A percentile compares a stretch with the other conserved stretches of the same genome.
These are phyloP conservation scores for Boletus patriciae DNA, from an alignment of 768 basidiomycete genomes.

Conservation along the genomic window DNA sequence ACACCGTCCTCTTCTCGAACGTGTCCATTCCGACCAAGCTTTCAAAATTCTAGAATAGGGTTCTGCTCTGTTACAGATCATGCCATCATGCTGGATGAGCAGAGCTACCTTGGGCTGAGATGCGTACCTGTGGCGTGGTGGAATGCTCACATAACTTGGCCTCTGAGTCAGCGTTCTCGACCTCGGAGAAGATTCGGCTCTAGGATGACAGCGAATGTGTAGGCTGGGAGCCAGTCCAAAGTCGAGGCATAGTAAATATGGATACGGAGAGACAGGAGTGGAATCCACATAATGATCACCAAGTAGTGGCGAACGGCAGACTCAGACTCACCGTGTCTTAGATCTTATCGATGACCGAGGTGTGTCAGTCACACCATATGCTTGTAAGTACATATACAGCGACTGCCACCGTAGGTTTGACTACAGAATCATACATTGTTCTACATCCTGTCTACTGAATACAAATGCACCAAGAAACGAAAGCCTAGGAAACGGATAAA, in stretches of 20 bases:
- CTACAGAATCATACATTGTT: conserved; percentile 22
- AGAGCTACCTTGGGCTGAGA: conserved; percentile 13
- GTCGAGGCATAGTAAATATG: not conserved
- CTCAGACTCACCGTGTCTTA: not conserved
- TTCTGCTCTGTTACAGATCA: not conserved
- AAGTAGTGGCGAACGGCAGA: not conserved
- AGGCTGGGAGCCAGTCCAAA: not conserved
- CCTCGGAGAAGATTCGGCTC: not conserved
- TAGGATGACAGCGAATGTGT: not conserved
- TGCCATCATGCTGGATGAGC: conserved; percentile 3
- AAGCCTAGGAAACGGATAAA: conserved; percentile 2
- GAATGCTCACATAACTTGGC: conserved; percentile 6
- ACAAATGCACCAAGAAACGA: conserved; percentile 28
- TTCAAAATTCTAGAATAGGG: conserved; percentile 5
- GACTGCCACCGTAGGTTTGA: not conserved
- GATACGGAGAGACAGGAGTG: not conserved
- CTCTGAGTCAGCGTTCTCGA: conserved; percentile 7
- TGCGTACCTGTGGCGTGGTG: conserved; percentile 27
- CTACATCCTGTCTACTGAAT: conserved; percentile 22
- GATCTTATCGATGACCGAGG: not conserved
- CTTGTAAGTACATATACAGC: not conserved
- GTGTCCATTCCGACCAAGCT: conserved; percentile 3
- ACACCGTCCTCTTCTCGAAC: conserved; percentile 16
- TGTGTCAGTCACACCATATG: not conserved
- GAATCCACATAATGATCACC: conserved; percentile 1